Conservation (phyloP, 306 rosid genomes). For the Fagus crenata region DNA sequence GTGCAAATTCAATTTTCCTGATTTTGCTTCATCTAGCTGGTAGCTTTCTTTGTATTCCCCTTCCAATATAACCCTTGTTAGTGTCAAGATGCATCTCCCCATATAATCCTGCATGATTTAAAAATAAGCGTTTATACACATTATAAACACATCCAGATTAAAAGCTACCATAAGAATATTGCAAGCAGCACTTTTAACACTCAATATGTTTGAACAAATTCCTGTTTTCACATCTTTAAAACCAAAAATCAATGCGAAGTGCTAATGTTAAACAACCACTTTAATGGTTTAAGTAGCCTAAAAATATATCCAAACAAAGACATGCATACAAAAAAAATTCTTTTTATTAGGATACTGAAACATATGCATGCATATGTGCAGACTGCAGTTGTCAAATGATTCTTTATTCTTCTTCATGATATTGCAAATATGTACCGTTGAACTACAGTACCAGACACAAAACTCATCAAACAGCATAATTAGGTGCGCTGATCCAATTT, state of each 20-base stretch:
- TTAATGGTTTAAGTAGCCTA: not conserved
- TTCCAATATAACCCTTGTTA: slow-evolving; percentile 80
- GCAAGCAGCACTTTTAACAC: not conserved
- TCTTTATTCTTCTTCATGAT: not conserved
- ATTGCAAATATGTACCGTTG: not conserved
- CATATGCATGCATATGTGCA: not conserved
- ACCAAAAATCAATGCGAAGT: not conserved
- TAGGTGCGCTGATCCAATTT: not conserved
- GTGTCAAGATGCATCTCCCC: slow-evolving; percentile 91
- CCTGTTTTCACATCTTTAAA: not conserved
- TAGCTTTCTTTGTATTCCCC: slow-evolving; percentile 80
- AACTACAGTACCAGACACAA: not conserved
- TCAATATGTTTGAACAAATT: not conserved
- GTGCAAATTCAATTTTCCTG: slow-evolving; percentile 74
- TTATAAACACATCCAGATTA: not conserved
- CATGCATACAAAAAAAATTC: not conserved
- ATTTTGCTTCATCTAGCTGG: slow-evolving; percentile 75
- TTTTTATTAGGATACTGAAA: not conserved
- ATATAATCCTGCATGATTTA: slow-evolving; percentile 65
- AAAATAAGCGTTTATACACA: slow-evolving; percentile 4
- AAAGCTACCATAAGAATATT: not conserved
- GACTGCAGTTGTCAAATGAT: not conserved
- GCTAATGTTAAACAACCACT: not conserved
- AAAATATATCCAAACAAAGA: not conserved
- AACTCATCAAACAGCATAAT: not conserved